Base-by-base conservation (phyloP, 306 rosid species). In the Rosa rugosa region DNA sequence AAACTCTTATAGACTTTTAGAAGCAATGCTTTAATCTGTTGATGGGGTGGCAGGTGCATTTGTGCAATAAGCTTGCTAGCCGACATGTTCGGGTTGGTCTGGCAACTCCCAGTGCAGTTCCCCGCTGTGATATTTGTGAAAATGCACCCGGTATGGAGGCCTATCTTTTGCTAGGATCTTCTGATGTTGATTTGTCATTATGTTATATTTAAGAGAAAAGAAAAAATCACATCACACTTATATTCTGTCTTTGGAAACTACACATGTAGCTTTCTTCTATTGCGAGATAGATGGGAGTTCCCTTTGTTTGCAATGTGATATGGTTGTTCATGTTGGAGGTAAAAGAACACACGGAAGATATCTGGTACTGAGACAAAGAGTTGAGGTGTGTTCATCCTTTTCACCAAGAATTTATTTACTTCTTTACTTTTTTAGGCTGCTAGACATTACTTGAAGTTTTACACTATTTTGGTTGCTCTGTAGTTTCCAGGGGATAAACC, bases 301-400 rank as follows among this genome's bases (percentile, higher is more conserved):
- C 74, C 97, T 95, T 45, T 95, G 99, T 82, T 88, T 95, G 88
- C 98, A 95, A 87, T 95, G 99, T 60, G 99, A 95, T 82, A 85
- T 93, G 98, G 72, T 85, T 71, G 96, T 95, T 85, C 99, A 95
- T 83, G 99, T 95, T 77, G 99, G 99, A 34, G 99, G 99, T 66
- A 95, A 95, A 90, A 87, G 99, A 90, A 93, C 91, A n/a, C 99
- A 95, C 82, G 92, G 97, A 80, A 88, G 99, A 90, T 95, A 88
- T 81, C 99, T 95, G 82, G 86, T 89, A 5, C 84, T 95, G 77
- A 87, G 98, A 89, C 99, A 95, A 84, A 87, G 96, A 91, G 98
- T 90, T 81, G 97, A 95, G 96, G 99, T 94, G 77, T 86, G 91
- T 45, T 63, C 71, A 66, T 79, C 75, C 80, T 54, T 54, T 57